Evolutionary conservation across 176 grass and related monocot genomes (phyloP).

Genomic region (Calamus simplicifolius): DNA sequence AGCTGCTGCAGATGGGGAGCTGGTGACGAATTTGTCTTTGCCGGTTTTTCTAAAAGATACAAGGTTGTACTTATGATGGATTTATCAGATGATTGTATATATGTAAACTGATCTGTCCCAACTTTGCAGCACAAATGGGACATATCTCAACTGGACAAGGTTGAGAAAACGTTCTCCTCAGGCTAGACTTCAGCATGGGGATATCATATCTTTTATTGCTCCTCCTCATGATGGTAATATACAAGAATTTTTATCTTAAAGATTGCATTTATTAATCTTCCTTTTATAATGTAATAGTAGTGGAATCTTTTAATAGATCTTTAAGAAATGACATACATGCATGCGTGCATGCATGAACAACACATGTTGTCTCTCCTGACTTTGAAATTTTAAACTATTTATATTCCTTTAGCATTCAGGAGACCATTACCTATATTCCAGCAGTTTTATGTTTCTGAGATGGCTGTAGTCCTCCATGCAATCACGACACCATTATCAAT

Average conservation of each 20-base stretch:
- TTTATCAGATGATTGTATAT: too few species aligned
- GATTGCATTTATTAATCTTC: neutral
- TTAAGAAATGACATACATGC: too few species aligned
- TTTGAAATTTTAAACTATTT: too few species aligned
- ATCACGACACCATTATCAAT: too few species aligned
- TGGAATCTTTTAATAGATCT: too few species aligned
- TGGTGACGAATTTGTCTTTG: conserved; percentile 14
- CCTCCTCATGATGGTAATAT: conserved; percentile 46
- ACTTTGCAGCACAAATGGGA: conserved; percentile 73
- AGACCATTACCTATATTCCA: too few species aligned
- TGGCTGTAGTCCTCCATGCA: too few species aligned
- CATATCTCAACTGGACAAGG: conserved; percentile 67
- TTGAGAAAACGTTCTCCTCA: conserved; percentile 47
- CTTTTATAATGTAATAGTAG: too few species aligned
- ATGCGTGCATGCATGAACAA: too few species aligned
- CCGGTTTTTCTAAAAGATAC: conserved; percentile 72
- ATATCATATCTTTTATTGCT: conserved; percentile 69
- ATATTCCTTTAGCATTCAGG: too few species aligned
- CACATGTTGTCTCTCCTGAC: too few species aligned
- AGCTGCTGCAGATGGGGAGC: conserved; percentile 21
- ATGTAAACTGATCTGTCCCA: conserved; percentile 3
- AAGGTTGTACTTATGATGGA: conserved; percentile 33
- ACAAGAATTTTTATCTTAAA: neutral
- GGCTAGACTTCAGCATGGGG: conserved; percentile 60
- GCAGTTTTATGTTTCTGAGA: too few species aligned